phyloP scores from a whole-genome alignment of 2,329 filamentous ascomycete species.

The Penicillium aurantiogriseum region DNA sequence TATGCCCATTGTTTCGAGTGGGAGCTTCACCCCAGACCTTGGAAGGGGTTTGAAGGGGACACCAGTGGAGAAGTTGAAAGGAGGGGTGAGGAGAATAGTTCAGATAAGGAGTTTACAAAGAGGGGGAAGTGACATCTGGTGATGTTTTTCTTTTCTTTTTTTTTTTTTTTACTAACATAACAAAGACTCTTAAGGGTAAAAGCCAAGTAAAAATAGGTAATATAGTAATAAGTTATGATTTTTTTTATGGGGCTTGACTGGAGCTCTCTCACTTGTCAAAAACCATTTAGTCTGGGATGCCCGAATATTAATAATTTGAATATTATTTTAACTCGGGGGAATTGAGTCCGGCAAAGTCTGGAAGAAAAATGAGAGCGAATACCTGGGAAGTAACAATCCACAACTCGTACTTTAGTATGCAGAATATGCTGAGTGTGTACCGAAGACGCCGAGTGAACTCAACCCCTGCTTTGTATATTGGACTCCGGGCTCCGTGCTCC shows the following conservation, averaged over 20 bases:
- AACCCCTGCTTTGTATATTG: neutral
- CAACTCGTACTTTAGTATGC: conserved; percentile 2
- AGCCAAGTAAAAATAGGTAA: neutral
- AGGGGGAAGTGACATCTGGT: neutral
- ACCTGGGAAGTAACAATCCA: neutral
- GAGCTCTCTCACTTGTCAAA: neutral
- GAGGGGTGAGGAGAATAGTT: neutral
- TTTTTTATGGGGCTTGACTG: conserved; percentile 8
- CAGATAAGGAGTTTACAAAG: conserved; percentile 1
- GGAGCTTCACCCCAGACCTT: conserved; percentile 4
- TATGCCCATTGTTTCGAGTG: conserved; percentile 39
- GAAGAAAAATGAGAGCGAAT: neutral
- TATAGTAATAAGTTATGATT: neutral
- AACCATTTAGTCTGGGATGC: neutral
- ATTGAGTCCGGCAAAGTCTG: neutral
- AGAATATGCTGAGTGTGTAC: neutral
- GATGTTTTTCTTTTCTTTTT: neutral
- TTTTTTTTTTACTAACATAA: neutral
- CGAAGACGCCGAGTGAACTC: neutral
- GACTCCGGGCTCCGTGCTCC: neutral
- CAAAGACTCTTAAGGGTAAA: neutral
- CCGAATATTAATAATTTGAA: neutral
- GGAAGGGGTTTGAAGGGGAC: neutral
- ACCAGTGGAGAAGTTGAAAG: conserved; percentile 1
- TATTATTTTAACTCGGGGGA: neutral